phyloP scores from a whole-genome alignment of 129 eudicot genomes.

The Lactuca sativa region DNA sequence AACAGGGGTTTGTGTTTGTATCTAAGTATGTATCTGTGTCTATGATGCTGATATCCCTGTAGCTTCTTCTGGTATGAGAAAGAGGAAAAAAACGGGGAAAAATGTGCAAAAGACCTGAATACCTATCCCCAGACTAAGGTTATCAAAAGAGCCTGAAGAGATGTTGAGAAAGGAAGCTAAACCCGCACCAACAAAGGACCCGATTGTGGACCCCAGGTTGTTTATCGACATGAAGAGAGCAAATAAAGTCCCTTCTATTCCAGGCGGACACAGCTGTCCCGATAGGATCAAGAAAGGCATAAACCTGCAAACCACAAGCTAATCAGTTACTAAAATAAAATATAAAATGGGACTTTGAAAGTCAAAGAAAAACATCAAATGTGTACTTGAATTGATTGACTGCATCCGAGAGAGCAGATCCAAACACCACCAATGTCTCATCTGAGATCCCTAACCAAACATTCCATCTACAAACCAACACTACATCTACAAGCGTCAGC shows the following conservation, averaged over 20 bases:
- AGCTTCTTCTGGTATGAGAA: conserved; percentile 94
- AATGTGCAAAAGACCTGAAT: conserved; percentile 79
- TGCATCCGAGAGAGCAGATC: conserved; percentile 93
- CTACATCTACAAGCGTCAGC: conserved; percentile 60
- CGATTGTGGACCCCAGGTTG: conserved; percentile 78
- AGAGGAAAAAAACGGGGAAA: conserved; percentile 66
- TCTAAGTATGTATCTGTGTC: conserved; percentile 2
- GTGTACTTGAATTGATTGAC: conserved; percentile 86
- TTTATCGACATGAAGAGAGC: conserved; percentile 98
- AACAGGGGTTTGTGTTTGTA: neutral
- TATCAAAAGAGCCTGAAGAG: conserved; percentile 84
- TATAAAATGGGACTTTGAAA: neutral
- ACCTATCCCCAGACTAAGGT: conserved; percentile 59
- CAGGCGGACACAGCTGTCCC: conserved; percentile 98
- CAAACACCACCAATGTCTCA: conserved; percentile 66
- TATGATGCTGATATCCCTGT: conserved; percentile 74
- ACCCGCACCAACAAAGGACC: conserved; percentile 88
- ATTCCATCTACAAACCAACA: conserved; percentile 70
- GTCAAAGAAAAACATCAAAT: neutral
- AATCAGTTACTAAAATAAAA: conserved; percentile 1
- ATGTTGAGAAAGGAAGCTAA: conserved; percentile 79
- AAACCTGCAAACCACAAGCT: conserved; percentile 53
- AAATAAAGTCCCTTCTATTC: conserved; percentile 94
- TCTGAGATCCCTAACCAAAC: conserved; percentile 76
- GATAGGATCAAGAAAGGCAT: conserved; percentile 96